Conservation (phyloP, 148 eudicot species). For the Chenopodium suecicum region DNA sequence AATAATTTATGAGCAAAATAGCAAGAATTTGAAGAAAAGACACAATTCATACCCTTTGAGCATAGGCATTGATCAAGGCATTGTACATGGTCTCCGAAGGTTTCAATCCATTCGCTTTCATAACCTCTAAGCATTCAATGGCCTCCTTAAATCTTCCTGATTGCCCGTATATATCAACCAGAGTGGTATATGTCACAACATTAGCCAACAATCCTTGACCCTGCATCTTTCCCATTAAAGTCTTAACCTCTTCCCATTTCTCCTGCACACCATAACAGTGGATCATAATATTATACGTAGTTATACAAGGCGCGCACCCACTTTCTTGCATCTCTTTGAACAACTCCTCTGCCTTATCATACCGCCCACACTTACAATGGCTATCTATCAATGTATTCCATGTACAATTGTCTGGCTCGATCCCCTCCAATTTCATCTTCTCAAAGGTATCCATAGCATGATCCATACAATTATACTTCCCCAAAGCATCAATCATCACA, state of each 20-base stretch:
- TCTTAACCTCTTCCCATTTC: constrained; percentile 71
- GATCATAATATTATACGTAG: constrained; percentile 89
- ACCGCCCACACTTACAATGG: constrained; percentile 74
- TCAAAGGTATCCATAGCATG: constrained; percentile 80
- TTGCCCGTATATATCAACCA: constrained; percentile 78
- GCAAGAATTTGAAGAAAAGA: background rate
- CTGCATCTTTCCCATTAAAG: constrained; percentile 71
- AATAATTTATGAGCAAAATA: background rate
- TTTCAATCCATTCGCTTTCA: constrained; percentile 85
- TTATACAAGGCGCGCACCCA: constrained; percentile 74
- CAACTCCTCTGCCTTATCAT: constrained; percentile 68
- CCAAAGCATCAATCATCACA: constrained; percentile 94
- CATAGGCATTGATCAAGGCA: constrained; percentile 97
- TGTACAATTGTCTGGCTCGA: constrained; percentile 86
- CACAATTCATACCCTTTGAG: constrained; percentile 66
- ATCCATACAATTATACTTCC: constrained; percentile 89
- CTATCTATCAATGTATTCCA: constrained; percentile 96
- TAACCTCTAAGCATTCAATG: constrained; percentile 86
- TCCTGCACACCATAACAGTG: constrained; percentile 81
- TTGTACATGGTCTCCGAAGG: constrained; percentile 90
- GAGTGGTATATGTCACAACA: constrained; percentile 86
- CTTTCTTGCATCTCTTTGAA: constrained; percentile 73
- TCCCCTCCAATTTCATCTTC: constrained; percentile 76
- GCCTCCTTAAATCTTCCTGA: constrained; percentile 93
- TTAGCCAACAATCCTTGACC: constrained; percentile 84